A percentile compares a stretch with the other conserved stretches of the same genome.
These are phyloP conservation scores for Phytophthora gonapodyides DNA, from an alignment of 352 stramenopile genomes.

Conservation along the genomic window DNA sequence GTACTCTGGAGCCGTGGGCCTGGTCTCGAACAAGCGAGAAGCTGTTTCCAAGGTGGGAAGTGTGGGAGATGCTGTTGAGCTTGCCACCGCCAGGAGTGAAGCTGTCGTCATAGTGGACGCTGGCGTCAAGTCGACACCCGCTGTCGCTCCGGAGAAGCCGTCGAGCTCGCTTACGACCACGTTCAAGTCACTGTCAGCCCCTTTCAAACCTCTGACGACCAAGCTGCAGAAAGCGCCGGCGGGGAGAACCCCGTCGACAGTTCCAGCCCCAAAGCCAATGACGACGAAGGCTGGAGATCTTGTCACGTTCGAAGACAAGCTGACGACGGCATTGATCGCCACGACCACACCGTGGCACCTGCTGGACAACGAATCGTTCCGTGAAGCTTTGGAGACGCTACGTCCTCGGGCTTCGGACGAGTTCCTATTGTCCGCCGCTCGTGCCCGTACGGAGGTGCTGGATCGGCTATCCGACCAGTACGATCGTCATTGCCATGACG, in stretches of 20 bases:
- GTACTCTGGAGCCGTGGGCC: slow-evolving; percentile 7
- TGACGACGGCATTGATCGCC: slow-evolving; percentile 37
- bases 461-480: slow-evolving; percentile 30
- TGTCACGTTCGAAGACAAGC: slow-evolving; percentile 33
- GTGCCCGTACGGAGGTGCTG: slow-evolving; percentile 32
- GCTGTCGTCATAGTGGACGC: background rate
- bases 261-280: background rate
- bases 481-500: slow-evolving; percentile 26
- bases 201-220: slow-evolving; percentile 1
- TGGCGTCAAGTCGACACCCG: background rate
- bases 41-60: background rate
- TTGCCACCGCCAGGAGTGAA: background rate
- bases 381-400: slow-evolving; percentile 29
- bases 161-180: background rate
- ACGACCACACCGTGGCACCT: slow-evolving; percentile 30
- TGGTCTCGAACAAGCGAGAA: background rate
- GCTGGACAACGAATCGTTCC: slow-evolving; percentile 38
- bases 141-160: slow-evolving; percentile 1
- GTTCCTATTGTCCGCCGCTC: slow-evolving; percentile 36
- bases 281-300: slow-evolving; percentile 11
- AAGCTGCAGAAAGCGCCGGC: slow-evolving; percentile 1
- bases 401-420: slow-evolving; percentile 8
- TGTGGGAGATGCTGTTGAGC: background rate
- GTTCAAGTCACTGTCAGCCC: background rate
- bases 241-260: background rate